phyloP scores from a whole-genome alignment of 139 green algal genomes.

The Tetradesmus obliquus region DNA sequence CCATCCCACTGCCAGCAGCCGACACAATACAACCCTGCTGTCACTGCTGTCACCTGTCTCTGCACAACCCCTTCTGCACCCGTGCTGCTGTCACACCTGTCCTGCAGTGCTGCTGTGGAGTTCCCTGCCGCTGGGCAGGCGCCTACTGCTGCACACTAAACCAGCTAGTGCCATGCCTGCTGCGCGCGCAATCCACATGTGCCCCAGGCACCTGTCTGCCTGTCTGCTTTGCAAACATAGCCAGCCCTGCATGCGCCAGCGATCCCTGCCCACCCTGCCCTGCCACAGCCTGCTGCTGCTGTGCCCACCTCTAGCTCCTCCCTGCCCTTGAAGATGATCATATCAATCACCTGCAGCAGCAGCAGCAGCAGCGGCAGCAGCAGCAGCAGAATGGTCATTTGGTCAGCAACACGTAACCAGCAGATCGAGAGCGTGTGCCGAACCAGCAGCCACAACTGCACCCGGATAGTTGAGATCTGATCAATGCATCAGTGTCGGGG shows the following conservation, averaged over 20 bases:
- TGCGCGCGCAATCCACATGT: background rate
- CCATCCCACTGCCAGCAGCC: no score
- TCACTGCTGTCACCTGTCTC: no score
- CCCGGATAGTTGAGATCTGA: no score
- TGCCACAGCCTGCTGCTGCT: background rate
- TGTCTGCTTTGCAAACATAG: background rate
- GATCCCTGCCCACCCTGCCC: background rate
- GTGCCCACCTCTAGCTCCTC: constrained; percentile 86
- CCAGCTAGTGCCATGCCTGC: background rate
- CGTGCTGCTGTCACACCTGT: no score
- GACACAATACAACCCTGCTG: no score
- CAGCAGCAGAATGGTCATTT: background rate
- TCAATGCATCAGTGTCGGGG: no score
- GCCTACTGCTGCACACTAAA: background rate
- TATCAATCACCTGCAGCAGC: constrained; percentile 71
- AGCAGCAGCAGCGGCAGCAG: constrained; percentile 6
- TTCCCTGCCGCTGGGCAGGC: no score
- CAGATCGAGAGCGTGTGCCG: background rate
- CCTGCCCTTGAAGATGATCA: constrained; percentile 89
- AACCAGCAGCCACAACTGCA: background rate
- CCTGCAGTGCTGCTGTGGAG: no score
- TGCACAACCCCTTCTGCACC: no score
- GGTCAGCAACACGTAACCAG: no score
- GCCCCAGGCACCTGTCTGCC: background rate
- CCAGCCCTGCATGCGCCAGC: background rate